These are phyloP conservation scores for Trypanosomatidae sp. DNA, from an alignment of 208 protist species.

Conservation along the genomic window DNA sequence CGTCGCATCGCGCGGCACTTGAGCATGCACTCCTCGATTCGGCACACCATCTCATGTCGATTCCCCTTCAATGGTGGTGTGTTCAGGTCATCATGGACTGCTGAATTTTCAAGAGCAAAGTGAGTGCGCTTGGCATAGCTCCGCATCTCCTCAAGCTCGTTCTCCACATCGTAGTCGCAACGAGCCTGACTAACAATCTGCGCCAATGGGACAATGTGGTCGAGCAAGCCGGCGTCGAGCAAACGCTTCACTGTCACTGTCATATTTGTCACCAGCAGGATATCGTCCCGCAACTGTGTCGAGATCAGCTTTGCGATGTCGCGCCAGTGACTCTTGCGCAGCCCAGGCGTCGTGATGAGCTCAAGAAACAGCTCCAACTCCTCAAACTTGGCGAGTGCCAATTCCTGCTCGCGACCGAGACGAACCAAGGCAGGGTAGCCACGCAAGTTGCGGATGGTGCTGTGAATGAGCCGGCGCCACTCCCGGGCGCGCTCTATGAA, in stretches of 20 bases:
- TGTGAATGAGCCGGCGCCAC: conserved; percentile 78
- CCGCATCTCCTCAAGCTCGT: conserved; percentile 81
- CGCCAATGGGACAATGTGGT: conserved; percentile 53
- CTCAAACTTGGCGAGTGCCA: conserved; percentile 78
- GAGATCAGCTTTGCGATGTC: conserved; percentile 75
- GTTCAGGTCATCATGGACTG: conserved; percentile 14
- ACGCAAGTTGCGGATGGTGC: conserved; percentile 63
- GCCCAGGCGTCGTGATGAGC: conserved; percentile 70
- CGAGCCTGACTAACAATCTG: conserved; percentile 66
- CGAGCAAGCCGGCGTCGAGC: conserved; percentile 64
- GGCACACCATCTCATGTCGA: conserved; percentile 28
- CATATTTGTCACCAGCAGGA: conserved; percentile 43
- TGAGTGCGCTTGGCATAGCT: conserved; percentile 78
- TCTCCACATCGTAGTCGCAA: conserved; percentile 80
- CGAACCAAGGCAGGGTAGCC: conserved; percentile 64
- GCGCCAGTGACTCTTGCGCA: conserved; percentile 90
- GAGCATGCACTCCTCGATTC: conserved; percentile 61
- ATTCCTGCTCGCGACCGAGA: conserved; percentile 82
- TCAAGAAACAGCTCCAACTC: conserved; percentile 61
- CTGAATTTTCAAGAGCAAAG: conserved; percentile 38
- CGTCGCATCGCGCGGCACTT: conserved; percentile 50
- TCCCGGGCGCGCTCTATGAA: conserved; percentile 79
- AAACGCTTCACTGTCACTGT: conserved; percentile 58
- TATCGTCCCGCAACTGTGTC: conserved; percentile 49
- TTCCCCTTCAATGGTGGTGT: conserved; percentile 27